Evolutionary conservation across 2,329 filamentous ascomycete genomes (phyloP).

Genomic region (Zarea fungicola): DNA sequence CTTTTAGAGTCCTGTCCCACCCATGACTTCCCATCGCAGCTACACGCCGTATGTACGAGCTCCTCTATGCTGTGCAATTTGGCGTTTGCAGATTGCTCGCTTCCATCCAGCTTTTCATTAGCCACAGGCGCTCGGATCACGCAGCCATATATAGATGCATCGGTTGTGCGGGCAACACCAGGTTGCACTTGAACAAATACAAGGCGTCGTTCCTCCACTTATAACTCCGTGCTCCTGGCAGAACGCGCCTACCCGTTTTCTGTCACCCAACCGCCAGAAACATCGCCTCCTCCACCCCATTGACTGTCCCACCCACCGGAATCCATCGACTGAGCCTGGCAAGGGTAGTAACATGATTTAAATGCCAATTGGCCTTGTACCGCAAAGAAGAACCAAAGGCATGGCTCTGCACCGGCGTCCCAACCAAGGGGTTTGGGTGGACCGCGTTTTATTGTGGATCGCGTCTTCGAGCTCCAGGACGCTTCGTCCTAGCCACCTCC

Average conservation of each 20-base stretch:
- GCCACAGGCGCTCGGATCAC: slow-evolving; percentile 5
- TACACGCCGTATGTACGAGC: background rate
- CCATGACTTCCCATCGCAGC: no score
- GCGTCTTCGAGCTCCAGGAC: background rate
- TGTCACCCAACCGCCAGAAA: no score
- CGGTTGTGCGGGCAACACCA: background rate
- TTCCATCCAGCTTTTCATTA: background rate
- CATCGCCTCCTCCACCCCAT: no score
- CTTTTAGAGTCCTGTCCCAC: no score
- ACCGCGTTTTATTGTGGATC: slow-evolving; percentile 8
- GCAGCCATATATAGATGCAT: background rate
- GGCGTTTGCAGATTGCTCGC: slow-evolving; percentile 5
- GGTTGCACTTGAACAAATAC: background rate
- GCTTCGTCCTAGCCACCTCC: slow-evolving; percentile 7
- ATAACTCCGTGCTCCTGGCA: no score
- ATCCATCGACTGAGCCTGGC: background rate
- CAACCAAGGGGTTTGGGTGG: background rate
- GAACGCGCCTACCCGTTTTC: no score
- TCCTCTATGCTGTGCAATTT: background rate
- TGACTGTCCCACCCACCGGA: no score
- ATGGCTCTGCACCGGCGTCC: background rate
- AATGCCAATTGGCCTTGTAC: background rate
- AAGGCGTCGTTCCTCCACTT: no score
- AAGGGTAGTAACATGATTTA: background rate
- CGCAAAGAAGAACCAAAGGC: background rate